Evolutionary conservation across 192 early-diverging fungal genomes (phyloP).

Genomic region (Coemansia sp.): DNA sequence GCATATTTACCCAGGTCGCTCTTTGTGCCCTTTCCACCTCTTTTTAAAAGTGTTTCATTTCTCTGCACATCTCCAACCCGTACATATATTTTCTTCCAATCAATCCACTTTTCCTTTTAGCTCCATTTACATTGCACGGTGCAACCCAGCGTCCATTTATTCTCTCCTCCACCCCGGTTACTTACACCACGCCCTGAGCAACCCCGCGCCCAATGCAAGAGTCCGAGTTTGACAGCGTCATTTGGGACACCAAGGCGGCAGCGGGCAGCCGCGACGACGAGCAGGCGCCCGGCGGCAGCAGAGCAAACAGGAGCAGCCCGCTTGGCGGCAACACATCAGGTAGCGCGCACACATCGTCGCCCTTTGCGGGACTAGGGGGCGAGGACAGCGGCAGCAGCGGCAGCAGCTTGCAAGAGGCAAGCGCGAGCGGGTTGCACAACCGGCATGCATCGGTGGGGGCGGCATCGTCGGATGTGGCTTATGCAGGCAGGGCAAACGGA

Average conservation of each 20-base stretch:
- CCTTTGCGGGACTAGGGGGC: constrained; percentile 14
- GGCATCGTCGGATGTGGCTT: constrained; percentile 28
- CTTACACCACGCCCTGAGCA: background rate
- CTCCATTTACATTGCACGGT: background rate
- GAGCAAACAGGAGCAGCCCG: constrained; percentile 5
- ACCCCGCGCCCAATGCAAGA: constrained; percentile 24
- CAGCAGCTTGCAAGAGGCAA: background rate
- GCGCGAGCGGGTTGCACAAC: background rate
- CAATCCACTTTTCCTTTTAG: background rate
- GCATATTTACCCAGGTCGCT: too few relatives aligned
- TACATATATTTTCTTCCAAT: background rate
- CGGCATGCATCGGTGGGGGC: background rate
- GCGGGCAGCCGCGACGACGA: constrained; percentile 19
- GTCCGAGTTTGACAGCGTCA: constrained; percentile 49
- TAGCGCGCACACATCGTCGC: constrained; percentile 13
- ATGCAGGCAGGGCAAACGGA: constrained; percentile 12
- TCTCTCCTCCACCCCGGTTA: too few relatives aligned
- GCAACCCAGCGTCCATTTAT: too few relatives aligned
- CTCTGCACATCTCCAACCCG: too few relatives aligned
- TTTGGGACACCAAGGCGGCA: constrained; percentile 47
- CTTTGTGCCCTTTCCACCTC: too few relatives aligned
- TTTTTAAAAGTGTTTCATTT: too few relatives aligned
- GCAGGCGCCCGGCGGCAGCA: background rate
- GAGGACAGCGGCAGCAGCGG: background rate
- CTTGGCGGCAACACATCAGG: too few relatives aligned